These are phyloP conservation scores for Hawksworthiomyces lignivorus DNA, from an alignment of 2,329 filamentous ascomycete genomes.

Conservation along the genomic window DNA sequence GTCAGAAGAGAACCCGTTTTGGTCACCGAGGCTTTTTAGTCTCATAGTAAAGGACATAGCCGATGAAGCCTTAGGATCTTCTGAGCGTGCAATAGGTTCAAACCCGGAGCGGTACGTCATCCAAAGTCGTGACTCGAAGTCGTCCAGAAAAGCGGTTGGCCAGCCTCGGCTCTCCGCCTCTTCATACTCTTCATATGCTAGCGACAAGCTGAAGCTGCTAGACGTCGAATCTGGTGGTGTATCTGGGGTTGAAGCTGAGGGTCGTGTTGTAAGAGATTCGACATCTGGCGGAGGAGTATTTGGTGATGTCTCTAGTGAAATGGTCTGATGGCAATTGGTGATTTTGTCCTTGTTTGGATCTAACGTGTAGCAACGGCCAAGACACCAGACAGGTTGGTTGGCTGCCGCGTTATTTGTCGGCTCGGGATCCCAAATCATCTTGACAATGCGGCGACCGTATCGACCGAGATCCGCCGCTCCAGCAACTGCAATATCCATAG, in stretches of 20 bases:
- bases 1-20: conserved; percentile 80
- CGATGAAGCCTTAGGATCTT: conserved; percentile 61
- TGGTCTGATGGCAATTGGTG: conserved; percentile 12
- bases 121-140: conserved; percentile 91
- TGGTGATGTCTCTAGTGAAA: neutral
- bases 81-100: conserved; percentile 68
- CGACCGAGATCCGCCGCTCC: conserved; percentile 65
- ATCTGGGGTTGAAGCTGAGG: conserved; percentile 22
- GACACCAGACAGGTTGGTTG: conserved; percentile 74
- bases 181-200: conserved; percentile 38
- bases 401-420: conserved; percentile 67
- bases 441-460: conserved; percentile 70
- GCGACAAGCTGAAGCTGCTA: conserved; percentile 44
- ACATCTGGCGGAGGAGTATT: conserved; percentile 6
- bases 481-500: conserved; percentile 32
- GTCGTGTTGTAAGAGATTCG: conserved; percentile 7
- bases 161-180: conserved; percentile 50
- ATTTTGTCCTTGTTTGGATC: conserved; percentile 16
- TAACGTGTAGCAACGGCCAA: conserved; percentile 50
- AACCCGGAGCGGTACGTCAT: conserved; percentile 94
- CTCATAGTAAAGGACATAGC: conserved; percentile 78
- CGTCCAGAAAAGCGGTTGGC: conserved; percentile 78
- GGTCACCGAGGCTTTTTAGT: conserved; percentile 70
- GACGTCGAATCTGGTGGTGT: conserved; percentile 42
- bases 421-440: conserved; percentile 87